Evolutionary conservation across 768 basidiomycete genomes (phyloP), one percentile per base, ranked within the genome.

Genomic region (Leccinum aurantiacum): DNA sequence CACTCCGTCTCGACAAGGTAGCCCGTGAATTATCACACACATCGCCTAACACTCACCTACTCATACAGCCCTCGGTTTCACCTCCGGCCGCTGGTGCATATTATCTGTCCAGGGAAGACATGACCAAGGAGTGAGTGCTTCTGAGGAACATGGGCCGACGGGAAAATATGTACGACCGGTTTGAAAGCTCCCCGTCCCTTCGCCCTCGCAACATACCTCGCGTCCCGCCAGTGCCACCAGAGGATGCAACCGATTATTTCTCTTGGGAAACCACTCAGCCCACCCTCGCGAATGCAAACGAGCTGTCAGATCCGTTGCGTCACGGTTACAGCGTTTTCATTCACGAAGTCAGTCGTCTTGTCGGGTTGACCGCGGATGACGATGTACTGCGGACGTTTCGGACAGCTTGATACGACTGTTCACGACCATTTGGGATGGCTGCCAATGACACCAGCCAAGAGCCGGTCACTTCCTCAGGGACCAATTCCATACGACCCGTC

Each of bases 341-440:
- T 38, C 66, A 69, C n/a, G 74, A 75, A 29, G 70, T 75, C 15
- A 69, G 72, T 56, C 63, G 69, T 38, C 73, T 74, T 48, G 65
- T 75, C 14, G 74, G 72, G 24, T 54, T 74, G 19, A n/a, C 73
- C 6, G n/a, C 59, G 6, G 71, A 71, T 2, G 27, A 27, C 25
- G 41, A 44, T 44, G 15, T 44, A 44, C 19, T n/a, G 41, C n/a
- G 41, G 41, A 19, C n/a, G n/a, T 19, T n/a, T 44, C n/a, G n/a
- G 41, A 44, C n/a, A 44, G 41, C 41, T 19, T 19, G 41, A 44
- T 19, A 44, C 41, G 10, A 44, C 41, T 44, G n/a, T 44, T 44
- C n/a, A 44, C 41, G n/a, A 19, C 17, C n/a, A 10, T 44, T 27
- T 19, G 41, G 2, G 41, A 44, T 44, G 41, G 41, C 41, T 44